phyloP scores from a whole-genome alignment of 805 yeast species.

The Grigorovia jiainica region DNA sequence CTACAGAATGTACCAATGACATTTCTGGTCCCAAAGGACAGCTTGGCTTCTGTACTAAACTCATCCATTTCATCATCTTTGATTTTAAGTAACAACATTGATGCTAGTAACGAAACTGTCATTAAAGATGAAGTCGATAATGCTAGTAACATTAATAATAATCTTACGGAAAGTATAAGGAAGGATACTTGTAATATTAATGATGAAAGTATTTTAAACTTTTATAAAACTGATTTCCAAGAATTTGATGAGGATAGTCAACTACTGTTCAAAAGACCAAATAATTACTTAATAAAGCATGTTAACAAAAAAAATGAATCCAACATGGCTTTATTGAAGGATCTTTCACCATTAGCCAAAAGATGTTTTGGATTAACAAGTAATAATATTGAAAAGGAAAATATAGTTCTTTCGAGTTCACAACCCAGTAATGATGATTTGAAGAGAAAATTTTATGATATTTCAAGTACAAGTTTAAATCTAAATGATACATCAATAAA shows the following conservation, averaged over 20 bases:
- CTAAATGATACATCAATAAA: background rate
- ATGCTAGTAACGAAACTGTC: background rate
- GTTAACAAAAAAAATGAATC: no score
- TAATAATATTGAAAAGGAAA: constrained; percentile 1
- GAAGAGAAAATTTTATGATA: background rate
- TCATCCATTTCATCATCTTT: background rate
- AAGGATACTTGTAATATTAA: no score
- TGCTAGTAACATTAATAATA: no score
- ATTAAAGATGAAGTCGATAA: no score
- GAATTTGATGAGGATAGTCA: constrained; percentile 2
- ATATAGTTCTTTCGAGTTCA: background rate
- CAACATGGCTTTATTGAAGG: constrained; percentile 10
- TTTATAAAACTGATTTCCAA: background rate
- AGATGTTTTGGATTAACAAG: constrained; percentile 6
- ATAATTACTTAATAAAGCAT: no score
- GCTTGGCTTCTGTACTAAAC: constrained; percentile 8
- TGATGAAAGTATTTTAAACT: background rate
- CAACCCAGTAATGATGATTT: background rate
- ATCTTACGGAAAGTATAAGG: no score
- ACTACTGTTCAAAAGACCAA: constrained; percentile 15
- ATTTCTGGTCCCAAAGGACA: constrained; percentile 24
- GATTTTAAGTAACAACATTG: background rate
- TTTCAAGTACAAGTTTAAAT: constrained; percentile 2
- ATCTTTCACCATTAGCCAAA: constrained; percentile 20
- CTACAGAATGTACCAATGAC: constrained; percentile 19